phyloP scores from a whole-genome alignment of 2,329 filamentous ascomycete species.

The Aspergillus thermomutatus region DNA sequence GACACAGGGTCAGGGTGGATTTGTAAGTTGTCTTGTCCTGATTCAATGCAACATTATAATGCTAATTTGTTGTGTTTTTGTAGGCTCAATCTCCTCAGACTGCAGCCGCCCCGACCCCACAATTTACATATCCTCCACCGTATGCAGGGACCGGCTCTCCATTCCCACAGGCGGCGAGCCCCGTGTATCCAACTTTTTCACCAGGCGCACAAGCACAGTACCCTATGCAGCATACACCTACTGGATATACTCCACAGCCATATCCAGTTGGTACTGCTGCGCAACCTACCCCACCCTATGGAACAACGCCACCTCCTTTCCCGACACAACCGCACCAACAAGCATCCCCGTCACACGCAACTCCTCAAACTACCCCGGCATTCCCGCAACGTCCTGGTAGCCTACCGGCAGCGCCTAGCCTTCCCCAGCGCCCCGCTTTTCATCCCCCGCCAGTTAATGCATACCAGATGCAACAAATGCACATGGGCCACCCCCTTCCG shows the following conservation, averaged over 20 bases:
- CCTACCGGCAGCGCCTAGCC: constrained; percentile 53
- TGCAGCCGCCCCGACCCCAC: constrained; percentile 31
- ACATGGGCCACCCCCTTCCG: constrained; percentile 46
- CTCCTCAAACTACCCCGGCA: constrained; percentile 34
- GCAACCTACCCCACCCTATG: constrained; percentile 35
- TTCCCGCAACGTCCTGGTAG: constrained; percentile 51
- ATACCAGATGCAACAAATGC: constrained; percentile 56
- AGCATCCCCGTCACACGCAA: constrained; percentile 40
- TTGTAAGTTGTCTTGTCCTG: constrained; percentile 51
- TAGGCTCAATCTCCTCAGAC: constrained; percentile 44
- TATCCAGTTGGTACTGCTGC: constrained; percentile 22
- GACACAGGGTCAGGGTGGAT: constrained; percentile 51
- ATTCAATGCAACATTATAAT: constrained; percentile 5
- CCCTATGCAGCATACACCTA: constrained; percentile 15
- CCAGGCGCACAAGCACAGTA: constrained; percentile 36
- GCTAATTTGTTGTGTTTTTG: neutral
- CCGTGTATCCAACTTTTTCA: constrained; percentile 34
- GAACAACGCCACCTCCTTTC: constrained; percentile 42
- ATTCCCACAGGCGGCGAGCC: constrained; percentile 42
- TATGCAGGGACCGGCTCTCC: constrained; percentile 41
- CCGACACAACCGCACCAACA: constrained; percentile 41
- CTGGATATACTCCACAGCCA: constrained; percentile 31
- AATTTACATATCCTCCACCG: constrained; percentile 37
- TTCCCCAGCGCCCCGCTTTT: constrained; percentile 61
- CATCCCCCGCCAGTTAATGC: constrained; percentile 52